Percentiles rank a stretch among this genome's conserved stretches.
These are phyloP conservation scores for Aspergillus sp. DNA, from an alignment of 2,329 filamentous ascomycete species.

Conservation along the genomic window DNA sequence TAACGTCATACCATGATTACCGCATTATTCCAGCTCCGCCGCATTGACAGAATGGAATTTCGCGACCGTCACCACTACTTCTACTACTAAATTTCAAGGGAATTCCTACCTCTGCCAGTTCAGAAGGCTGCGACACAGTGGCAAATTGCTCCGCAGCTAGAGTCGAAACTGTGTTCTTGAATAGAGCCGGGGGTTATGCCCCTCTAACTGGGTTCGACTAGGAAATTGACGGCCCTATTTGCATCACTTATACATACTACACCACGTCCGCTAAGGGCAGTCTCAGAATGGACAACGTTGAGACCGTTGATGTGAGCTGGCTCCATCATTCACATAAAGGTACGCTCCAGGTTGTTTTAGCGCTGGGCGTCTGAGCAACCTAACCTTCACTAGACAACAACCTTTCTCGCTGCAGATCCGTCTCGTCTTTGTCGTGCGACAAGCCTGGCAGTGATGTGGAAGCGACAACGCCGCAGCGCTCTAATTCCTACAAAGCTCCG, in stretches of 20 bases:
- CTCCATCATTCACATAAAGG: slow-evolving; percentile 83
- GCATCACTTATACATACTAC: neutral
- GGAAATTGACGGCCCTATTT: neutral
- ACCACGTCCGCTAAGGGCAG: neutral
- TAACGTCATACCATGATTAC: slow-evolving; percentile 7
- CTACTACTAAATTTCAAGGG: neutral
- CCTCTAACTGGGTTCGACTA: neutral
- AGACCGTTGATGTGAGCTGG: slow-evolving; percentile 87
- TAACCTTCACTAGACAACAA: slow-evolving; percentile 26
- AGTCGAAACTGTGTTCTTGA: neutral
- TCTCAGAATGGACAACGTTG: slow-evolving; percentile 70
- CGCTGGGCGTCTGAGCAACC: neutral
- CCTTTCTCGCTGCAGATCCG: slow-evolving; percentile 37
- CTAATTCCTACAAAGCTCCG: slow-evolving; percentile 24
- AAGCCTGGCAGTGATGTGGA: slow-evolving; percentile 26
- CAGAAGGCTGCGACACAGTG: neutral
- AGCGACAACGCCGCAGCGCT: slow-evolving; percentile 16
- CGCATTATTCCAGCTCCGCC: neutral
- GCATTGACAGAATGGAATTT: slow-evolving; percentile 10
- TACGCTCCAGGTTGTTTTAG: slow-evolving; percentile 36
- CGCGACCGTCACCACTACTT: slow-evolving; percentile 2
- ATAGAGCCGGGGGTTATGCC: slow-evolving; percentile 5
- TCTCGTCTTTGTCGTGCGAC: slow-evolving; percentile 32
- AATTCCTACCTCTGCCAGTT: neutral
- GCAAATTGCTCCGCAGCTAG: neutral